Percentiles rank a stretch among this genome's conserved stretches.
Evolutionary conservation across 176 grass and related monocot genomes (phyloP).

Genomic region (Oropetium thomaeum): DNA sequence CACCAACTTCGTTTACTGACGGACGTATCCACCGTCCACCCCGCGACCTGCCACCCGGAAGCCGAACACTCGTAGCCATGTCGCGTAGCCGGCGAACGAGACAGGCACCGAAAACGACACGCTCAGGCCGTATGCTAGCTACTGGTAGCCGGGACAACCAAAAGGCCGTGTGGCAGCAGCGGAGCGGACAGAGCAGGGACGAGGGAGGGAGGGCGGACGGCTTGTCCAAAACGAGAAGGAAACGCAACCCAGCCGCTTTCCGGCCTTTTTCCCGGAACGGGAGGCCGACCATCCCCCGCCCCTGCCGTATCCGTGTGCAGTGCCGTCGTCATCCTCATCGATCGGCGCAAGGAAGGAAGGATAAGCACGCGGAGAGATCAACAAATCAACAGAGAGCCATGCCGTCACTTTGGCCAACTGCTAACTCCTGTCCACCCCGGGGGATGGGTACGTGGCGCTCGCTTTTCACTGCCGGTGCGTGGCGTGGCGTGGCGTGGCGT

Average conservation of each 20-base stretch:
- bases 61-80: not conserved
- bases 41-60: not conserved
- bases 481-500: not conserved
- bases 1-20: not conserved
- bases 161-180: not conserved
- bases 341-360: not conserved
- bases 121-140: not conserved
- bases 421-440: too few relatives aligned
- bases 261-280: slow-evolving; percentile 9
- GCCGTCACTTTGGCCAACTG: too few relatives aligned
- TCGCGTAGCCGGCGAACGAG: not conserved
- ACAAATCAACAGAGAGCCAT: not conserved
- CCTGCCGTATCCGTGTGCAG: too few relatives aligned
- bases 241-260: not conserved
- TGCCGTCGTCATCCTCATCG: not conserved
- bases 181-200: too few relatives aligned
- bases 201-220: too few relatives aligned
- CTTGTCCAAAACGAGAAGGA: slow-evolving; percentile 11
- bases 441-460: slow-evolving; percentile 21
- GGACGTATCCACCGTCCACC: too few relatives aligned
- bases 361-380: slow-evolving; percentile 25
- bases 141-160: not conserved
- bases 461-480: slow-evolving; percentile 12
- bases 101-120: not conserved
- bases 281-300: too few relatives aligned